A percentile compares a stretch with the other conserved stretches of the same genome.
These are phyloP conservation scores for Colletotrichum caudatum DNA, from an alignment of 2,329 filamentous ascomycete genomes.

Conservation along the genomic window DNA sequence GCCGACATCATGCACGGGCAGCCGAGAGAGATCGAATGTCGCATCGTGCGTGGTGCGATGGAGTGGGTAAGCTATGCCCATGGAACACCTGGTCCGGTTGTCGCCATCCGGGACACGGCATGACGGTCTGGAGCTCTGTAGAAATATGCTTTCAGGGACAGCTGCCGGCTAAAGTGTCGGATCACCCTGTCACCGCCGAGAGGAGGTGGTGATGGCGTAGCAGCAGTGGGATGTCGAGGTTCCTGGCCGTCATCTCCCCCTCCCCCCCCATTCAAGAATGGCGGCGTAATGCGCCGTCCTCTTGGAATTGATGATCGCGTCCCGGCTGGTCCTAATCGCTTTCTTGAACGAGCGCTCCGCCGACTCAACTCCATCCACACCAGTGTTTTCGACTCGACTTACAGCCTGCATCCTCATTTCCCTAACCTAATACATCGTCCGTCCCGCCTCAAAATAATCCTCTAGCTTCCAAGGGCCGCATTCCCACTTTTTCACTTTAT, in stretches of 20 bases:
- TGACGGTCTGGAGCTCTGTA: not conserved
- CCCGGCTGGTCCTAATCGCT: not conserved
- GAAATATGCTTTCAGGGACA: conserved; percentile 13
- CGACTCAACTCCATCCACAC: conserved; percentile 5
- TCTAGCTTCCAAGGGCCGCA: conserved; percentile 26
- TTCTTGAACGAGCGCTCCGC: not conserved
- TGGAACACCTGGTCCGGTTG: conserved; percentile 34
- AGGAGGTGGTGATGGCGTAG: conserved; percentile 19
- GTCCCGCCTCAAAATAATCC: conserved; percentile 20
- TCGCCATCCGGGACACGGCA: conserved; percentile 23
- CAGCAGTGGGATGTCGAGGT: not conserved
- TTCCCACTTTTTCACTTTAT: conserved; percentile 36
- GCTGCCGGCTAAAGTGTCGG: conserved; percentile 10
- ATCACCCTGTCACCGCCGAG: conserved; percentile 29
- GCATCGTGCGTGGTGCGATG: not conserved
- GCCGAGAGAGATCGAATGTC: conserved; percentile 22
- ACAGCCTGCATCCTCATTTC: conserved; percentile 32
- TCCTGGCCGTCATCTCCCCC: not conserved
- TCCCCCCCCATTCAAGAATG: not conserved
- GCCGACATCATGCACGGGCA: conserved; percentile 33
- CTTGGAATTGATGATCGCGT: not conserved
- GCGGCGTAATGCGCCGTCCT: conserved; percentile 13
- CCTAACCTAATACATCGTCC: conserved; percentile 22
- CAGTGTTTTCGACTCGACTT: not conserved
- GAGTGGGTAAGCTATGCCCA: not conserved